Evolutionary conservation across 208 protist genomes (phyloP), one percentile per base, ranked within the genome.

Genomic region (Acanthamoeba polyphaga): DNA sequence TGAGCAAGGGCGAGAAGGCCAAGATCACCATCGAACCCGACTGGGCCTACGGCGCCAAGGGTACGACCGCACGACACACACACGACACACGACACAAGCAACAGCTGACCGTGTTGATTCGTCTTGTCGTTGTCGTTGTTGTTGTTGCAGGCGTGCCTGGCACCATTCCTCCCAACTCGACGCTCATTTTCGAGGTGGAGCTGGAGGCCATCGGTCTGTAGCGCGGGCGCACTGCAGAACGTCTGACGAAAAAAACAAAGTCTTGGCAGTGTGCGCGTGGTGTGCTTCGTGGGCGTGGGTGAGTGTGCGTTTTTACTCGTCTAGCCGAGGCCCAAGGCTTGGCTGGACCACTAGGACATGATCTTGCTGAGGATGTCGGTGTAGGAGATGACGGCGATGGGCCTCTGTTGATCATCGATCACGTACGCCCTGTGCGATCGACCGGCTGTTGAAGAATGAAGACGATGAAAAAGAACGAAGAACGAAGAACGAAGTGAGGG

Each of bases 11-110:
- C 80, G 80, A 88, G n/a, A 88, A 88, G 80, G 80, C 80, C 80
- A 88, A 88, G 80, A n/a, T 88, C 29, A 88, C 80, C 80, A 88
- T 88, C 80, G 80, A 88, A n/a, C 80, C 80, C 27, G 80, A 88
- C 51, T 88, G 80, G 80, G 80, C 80, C 29, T 88, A 88, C 51
- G 80, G 80, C 27, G 53, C 46, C 29, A 88, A 88, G 53, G 80
- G 80, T 66, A 64, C 34, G 22, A 12, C 32, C 32, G 2, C 34
- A 3, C 70, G 12, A 7, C 70, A 34, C 7, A 10, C 62, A 32
- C 15, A 22, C 62, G 1, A 24, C 62, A 68, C 62, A 29, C 62
- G 8, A 74, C 17, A 74, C 34, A n/a, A 74, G 29, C 38, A 5
- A n/a, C 10, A 6, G 6, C 13, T 1, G 27, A 74, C 66, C 12